Evolutionary conservation across 2,329 filamentous ascomycete species (phyloP), one percentile per base, ranked within the genome.

Genomic region (Cladosporium sp.): DNA sequence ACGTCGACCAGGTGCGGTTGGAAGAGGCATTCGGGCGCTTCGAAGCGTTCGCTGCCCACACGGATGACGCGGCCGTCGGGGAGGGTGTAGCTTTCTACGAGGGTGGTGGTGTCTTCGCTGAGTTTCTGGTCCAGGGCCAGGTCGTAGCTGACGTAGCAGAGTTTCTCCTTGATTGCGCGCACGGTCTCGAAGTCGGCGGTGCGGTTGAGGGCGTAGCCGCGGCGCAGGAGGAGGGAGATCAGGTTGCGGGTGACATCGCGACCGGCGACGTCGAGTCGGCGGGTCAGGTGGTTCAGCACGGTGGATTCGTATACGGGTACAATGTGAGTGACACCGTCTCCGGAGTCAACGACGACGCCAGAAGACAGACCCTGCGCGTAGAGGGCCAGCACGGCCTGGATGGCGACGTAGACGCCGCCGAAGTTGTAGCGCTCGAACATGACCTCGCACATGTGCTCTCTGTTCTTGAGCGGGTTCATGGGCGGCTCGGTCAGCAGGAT

Each of bases 131-230:
- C 93, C 49, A 98, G 78, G 71, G 95, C 90, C 51, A 98, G 81
- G 69, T 98, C 93, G 76, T 97, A 98, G 11, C 91, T 96, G 51
- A 98, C 92, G 69, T 98, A 98, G 79, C 93, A 97, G 45, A 98
- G 86, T 79, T 98, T 98, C 78, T 98, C 93, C 76, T 98, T 98
- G 77, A 98, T 97, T 71, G 97, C 92, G 55, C 93, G 87, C 50
- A 98, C 93, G 3, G 93, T 98, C 73, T 98, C 93, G 70, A 98
- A 98, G 70, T 98, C 93, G 67, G 93, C 93, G 11, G 93, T 98
- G 69, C 93, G 84, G 81, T 98, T 98, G 55, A 98, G 83, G 30
- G 93, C 90, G 70, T 98, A 98, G 38, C 93, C 93, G 60, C 93
- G 84, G 64, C 93, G 88, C 51, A 95, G 81, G 16, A 98, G 84